Conservation (phyloP, 352 stramenopile species). For the Pythium biforme region DNA sequence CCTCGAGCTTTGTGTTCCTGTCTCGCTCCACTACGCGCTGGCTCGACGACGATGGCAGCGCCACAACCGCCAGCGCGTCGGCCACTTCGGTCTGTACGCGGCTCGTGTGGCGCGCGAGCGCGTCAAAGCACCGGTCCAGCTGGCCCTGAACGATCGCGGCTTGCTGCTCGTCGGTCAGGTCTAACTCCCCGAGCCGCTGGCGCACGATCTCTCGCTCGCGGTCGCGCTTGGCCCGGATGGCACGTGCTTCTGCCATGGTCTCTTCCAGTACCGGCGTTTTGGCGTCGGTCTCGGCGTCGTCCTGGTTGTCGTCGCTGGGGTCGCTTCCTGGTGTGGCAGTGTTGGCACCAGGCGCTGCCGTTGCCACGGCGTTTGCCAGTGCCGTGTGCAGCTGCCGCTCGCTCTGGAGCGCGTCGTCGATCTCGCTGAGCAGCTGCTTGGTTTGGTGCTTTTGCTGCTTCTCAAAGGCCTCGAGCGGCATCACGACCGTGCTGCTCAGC, state of each 20-base stretch:
- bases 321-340: too few relatives aligned
- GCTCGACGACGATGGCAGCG: neutral
- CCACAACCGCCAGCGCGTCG: neutral
- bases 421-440: slow-evolving; percentile 41
- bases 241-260: neutral
- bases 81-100: slow-evolving; percentile 4
- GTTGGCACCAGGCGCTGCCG: too few relatives aligned
- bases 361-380: neutral
- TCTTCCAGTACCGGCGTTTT: too few relatives aligned
- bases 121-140: slow-evolving; percentile 21
- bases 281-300: neutral
- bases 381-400: slow-evolving; percentile 28
- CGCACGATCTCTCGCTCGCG: slow-evolving; percentile 29
- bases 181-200: slow-evolving; percentile 40
- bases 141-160: slow-evolving; percentile 25
- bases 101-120: slow-evolving; percentile 22
- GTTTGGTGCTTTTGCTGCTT: slow-evolving; percentile 39
- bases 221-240: neutral
- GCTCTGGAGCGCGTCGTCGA: slow-evolving; percentile 40
- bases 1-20: neutral
- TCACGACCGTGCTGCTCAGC: slow-evolving; percentile 29
- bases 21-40: neutral
- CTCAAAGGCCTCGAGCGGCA: slow-evolving; percentile 36
- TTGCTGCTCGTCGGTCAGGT: slow-evolving; percentile 37
- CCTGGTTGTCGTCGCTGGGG: slow-evolving; percentile 6